phyloP scores from a whole-genome alignment of 2,329 filamentous ascomycete genomes.

The Calycina herbarum region DNA sequence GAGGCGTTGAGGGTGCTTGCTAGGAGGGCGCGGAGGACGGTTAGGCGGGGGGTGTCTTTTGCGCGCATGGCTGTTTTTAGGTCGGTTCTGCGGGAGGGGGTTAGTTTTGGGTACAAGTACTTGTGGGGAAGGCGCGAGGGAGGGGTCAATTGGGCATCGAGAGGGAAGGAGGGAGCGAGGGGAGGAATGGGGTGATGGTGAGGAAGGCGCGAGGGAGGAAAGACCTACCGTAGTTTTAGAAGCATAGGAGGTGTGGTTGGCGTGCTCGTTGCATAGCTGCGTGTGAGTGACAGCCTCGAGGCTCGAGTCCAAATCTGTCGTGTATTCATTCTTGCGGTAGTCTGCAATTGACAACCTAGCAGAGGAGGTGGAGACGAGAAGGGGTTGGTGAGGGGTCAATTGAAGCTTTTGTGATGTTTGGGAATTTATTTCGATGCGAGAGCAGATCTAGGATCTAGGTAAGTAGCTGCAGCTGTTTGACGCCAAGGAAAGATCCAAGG shows the following conservation, averaged over 20 bases:
- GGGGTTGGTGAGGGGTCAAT: not conserved
- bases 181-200: not conserved
- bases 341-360: not conserved
- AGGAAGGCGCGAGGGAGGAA: not conserved
- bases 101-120: slow-evolving; percentile 8
- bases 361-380: not conserved
- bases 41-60: slow-evolving; percentile 64
- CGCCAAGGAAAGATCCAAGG: too few species aligned
- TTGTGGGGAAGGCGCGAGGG: not conserved
- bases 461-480: not conserved
- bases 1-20: slow-evolving; percentile 72
- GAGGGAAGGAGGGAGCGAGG: not conserved
- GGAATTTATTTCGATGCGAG: not conserved
- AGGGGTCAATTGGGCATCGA: not conserved
- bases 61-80: slow-evolving; percentile 66
- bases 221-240: slow-evolving; percentile 39
- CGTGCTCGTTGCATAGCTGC: slow-evolving; percentile 32
- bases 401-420: slow-evolving; percentile 3
- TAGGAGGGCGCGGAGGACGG: slow-evolving; percentile 68
- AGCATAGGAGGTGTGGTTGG: slow-evolving; percentile 38
- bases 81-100: slow-evolving; percentile 42
- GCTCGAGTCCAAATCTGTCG: slow-evolving; percentile 25
- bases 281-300: slow-evolving; percentile 25
- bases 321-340: slow-evolving; percentile 23
- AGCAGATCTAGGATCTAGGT: not conserved